Evolutionary conservation across 2,329 filamentous ascomycete species (phyloP).

Genomic region (Colletotrichum sp.): DNA sequence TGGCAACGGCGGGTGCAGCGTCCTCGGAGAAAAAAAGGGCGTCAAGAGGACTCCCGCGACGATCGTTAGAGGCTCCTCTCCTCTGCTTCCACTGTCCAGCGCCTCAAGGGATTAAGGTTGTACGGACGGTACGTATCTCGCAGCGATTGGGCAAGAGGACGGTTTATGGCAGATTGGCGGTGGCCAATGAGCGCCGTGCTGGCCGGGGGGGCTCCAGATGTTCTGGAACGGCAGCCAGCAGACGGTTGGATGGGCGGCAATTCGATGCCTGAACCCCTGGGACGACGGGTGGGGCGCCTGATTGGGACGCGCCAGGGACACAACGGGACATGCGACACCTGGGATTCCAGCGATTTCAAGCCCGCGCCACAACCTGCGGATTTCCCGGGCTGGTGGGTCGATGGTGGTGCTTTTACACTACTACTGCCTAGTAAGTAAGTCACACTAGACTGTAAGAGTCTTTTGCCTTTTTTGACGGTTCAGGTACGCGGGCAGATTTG

Average conservation of each 20-base stretch:
- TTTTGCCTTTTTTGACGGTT: not conserved
- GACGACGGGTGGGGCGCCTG: not conserved
- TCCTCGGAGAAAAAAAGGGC: not conserved
- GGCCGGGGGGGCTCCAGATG: not conserved
- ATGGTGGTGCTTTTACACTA: not conserved
- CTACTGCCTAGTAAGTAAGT: not conserved
- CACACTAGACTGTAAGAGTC: not conserved
- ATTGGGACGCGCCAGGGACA: not conserved
- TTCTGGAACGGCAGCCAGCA: conserved; percentile 4
- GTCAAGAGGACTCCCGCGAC: not conserved
- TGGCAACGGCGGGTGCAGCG: not conserved
- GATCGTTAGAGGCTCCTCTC: not conserved
- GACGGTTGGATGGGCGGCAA: not conserved
- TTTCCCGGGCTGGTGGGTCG: not conserved
- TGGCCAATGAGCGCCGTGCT: not conserved
- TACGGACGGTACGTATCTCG: not conserved
- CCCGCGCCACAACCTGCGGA: not conserved
- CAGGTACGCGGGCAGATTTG: not conserved
- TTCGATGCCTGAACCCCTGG: not conserved
- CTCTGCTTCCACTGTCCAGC: not conserved
- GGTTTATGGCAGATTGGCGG: not conserved
- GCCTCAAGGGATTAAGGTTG: conserved; percentile 2
- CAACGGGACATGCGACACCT: not conserved
- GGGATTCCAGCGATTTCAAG: not conserved
- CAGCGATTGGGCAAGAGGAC: not conserved